Evolutionary conservation across 108 stramenopile species (phyloP).

Genomic region (Aurantiochytrium sp.): DNA sequence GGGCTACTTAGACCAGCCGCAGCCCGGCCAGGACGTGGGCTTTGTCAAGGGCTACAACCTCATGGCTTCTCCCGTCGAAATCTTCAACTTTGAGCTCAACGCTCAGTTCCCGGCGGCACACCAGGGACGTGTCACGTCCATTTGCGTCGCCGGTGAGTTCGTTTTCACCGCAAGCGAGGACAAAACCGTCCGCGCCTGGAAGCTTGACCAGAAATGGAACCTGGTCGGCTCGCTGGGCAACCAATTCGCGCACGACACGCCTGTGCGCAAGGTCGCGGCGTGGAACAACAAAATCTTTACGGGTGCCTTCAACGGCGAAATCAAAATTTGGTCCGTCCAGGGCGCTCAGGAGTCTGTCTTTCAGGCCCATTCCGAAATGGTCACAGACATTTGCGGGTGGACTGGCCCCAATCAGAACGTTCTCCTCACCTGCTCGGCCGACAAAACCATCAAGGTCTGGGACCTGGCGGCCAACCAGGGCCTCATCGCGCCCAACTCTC

Average conservation of each 20-base stretch:
- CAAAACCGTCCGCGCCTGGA: background rate
- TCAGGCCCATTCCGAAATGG: background rate
- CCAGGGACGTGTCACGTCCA: background rate
- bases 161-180: background rate
- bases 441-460: constrained; percentile 6
- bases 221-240: background rate
- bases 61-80: background rate
- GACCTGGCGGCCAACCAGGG: background rate
- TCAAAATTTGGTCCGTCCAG: background rate
- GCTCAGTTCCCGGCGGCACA: background rate
- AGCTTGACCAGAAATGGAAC: constrained; percentile 1
- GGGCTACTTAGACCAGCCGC: background rate
- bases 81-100: constrained; percentile 17
- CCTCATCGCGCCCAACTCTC: background rate
- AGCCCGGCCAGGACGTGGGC: background rate
- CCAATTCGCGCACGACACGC: background rate
- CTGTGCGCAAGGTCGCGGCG: background rate
- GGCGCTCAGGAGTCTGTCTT: background rate
- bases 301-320: constrained; percentile 16
- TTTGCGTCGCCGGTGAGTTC: background rate
- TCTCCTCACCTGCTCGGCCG: background rate
- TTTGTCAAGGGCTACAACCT: constrained; percentile 3
- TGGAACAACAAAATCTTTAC: background rate
- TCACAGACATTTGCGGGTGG: constrained; percentile 6
- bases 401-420: background rate